Evolutionary conservation across 2,329 filamentous ascomycete genomes (phyloP).

Genomic region (Achaetomium macrosporum): DNA sequence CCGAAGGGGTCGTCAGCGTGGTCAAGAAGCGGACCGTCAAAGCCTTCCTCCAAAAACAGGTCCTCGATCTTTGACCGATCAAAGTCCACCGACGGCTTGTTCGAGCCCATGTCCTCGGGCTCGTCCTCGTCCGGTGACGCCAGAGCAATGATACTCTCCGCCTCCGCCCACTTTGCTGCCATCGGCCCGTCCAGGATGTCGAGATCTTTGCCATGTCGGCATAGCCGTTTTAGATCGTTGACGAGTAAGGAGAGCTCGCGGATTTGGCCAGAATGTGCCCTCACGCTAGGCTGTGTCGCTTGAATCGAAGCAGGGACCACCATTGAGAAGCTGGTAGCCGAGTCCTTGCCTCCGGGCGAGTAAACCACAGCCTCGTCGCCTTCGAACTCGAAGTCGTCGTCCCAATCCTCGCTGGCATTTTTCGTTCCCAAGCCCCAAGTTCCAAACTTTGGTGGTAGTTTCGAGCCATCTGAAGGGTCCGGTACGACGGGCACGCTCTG

Average conservation of each 20-base stretch:
- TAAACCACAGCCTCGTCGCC: slow-evolving; percentile 35
- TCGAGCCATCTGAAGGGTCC: slow-evolving; percentile 53
- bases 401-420: slow-evolving; percentile 79
- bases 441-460: slow-evolving; percentile 61
- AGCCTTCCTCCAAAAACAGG: slow-evolving; percentile 41
- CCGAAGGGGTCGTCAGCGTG: slow-evolving; percentile 39
- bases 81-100: slow-evolving; percentile 30
- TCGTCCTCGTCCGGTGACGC: slow-evolving; percentile 64
- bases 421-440: slow-evolving; percentile 79
- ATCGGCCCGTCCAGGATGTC: slow-evolving; percentile 57
- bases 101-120: slow-evolving; percentile 31
- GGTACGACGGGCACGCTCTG: slow-evolving; percentile 73
- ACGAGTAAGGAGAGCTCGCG: slow-evolving; percentile 75
- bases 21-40: slow-evolving; percentile 42
- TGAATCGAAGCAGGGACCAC: slow-evolving; percentile 74
- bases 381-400: slow-evolving; percentile 79
- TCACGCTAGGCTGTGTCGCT: slow-evolving; percentile 74
- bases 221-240: slow-evolving; percentile 74
- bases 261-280: slow-evolving; percentile 77
- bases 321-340: slow-evolving; percentile 45
- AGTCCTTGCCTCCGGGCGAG: slow-evolving; percentile 33
- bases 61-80: slow-evolving; percentile 39
- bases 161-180: slow-evolving; percentile 66
- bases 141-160: slow-evolving; percentile 81
- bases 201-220: slow-evolving; percentile 62